Evolutionary conservation across 768 basidiomycete genomes (phyloP).

Genomic region (Xanthoconium stramineum): DNA sequence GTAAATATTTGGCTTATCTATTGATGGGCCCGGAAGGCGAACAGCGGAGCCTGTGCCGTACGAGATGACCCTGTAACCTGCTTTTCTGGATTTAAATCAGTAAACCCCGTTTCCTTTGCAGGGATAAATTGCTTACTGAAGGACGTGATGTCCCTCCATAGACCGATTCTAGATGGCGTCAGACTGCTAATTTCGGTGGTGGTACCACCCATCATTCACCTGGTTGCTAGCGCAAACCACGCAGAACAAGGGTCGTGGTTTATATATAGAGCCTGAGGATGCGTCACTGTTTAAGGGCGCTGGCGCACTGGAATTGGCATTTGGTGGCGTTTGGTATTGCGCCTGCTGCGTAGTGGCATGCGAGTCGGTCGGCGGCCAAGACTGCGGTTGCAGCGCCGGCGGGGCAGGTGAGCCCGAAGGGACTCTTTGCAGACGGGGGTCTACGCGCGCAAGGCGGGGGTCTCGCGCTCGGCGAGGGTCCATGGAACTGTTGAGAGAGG

Average conservation of each 20-base stretch:
- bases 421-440: conserved; percentile 59
- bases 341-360: conserved; percentile 12
- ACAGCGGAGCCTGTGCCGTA: conserved; percentile 97
- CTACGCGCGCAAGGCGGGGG: conserved; percentile 70
- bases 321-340: conserved; percentile 16
- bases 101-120: background rate
- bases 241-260: conserved; percentile 82
- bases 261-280: conserved; percentile 39
- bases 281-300: conserved; percentile 1
- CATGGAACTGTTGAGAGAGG: conserved; percentile 40
- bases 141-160: conserved; percentile 95
- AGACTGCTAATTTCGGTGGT: conserved; percentile 6
- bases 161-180: conserved; percentile 73
- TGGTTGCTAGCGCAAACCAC: conserved; percentile 99
- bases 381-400: conserved; percentile 21
- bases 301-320: conserved; percentile 1
- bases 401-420: conserved; percentile 38
- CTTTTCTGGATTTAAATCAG: conserved; percentile 60
- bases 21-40: conserved; percentile 90
- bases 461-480: conserved; percentile 81
- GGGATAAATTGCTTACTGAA: conserved; percentile 58
- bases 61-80: conserved; percentile 87
- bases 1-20: conserved; percentile 98
- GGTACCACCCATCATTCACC: conserved; percentile 39
- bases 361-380: conserved; percentile 22